Evolutionary conservation across 306 rosid genomes (phyloP).

Genomic region (Lathyrus aphaca): DNA sequence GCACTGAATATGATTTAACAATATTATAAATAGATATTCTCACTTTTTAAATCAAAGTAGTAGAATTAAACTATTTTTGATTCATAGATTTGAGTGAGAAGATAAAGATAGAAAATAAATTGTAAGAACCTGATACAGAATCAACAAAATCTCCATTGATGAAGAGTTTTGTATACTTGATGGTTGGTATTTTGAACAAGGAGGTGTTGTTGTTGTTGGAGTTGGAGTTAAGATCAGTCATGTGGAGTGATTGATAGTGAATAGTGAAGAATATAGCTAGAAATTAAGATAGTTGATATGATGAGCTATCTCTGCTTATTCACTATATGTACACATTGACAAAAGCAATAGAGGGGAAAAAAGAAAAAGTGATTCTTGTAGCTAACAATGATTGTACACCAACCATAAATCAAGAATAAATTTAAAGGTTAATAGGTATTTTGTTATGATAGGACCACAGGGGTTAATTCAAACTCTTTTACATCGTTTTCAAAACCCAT

Average conservation of each 20-base stretch:
- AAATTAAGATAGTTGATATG: background rate
- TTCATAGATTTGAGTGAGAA: too few relatives aligned
- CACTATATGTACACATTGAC: background rate
- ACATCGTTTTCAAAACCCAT: too few relatives aligned
- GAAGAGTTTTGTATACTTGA: conserved; percentile 83
- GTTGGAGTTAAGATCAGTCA: conserved; percentile 5
- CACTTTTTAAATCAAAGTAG: too few relatives aligned
- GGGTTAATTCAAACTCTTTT: too few relatives aligned
- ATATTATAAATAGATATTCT: too few relatives aligned
- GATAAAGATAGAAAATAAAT: background rate
- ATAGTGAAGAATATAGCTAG: background rate
- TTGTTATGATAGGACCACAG: too few relatives aligned
- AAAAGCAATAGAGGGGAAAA: background rate
- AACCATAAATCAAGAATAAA: too few relatives aligned
- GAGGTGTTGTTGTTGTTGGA: background rate
- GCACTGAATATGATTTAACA: too few relatives aligned
- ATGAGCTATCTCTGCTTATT: background rate
- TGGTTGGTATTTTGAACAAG: conserved; percentile 39
- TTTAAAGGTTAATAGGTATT: too few relatives aligned
- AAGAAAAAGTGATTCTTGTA: background rate
- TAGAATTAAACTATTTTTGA: too few relatives aligned
- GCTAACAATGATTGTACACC: too few relatives aligned
- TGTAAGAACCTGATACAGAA: conserved; percentile 37
- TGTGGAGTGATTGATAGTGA: background rate
- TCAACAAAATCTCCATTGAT: conserved; percentile 77